These are phyloP conservation scores for Emydomyces testavorans DNA, from an alignment of 2,329 filamentous ascomycete genomes.

Conservation along the genomic window DNA sequence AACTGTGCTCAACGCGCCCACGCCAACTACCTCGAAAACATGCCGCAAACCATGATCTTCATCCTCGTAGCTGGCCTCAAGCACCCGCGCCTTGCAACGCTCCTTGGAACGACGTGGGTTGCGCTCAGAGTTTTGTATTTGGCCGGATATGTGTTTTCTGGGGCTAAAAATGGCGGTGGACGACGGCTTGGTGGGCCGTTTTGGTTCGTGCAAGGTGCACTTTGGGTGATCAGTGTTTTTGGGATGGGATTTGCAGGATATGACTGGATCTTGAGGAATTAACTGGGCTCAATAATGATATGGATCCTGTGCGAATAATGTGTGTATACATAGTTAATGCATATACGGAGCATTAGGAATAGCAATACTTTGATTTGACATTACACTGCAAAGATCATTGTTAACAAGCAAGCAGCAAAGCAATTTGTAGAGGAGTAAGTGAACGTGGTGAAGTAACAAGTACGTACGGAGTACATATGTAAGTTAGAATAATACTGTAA, in stretches of 20 bases:
- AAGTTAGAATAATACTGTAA: too few species aligned
- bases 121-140: conserved; percentile 41
- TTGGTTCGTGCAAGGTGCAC: conserved; percentile 32
- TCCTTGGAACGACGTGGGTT: conserved; percentile 41
- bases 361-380: too few species aligned
- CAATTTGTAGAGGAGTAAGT: too few species aligned
- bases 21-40: conserved; percentile 51
- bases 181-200: conserved; percentile 27
- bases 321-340: background rate
- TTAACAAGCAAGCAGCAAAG: too few species aligned
- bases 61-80: conserved; percentile 45
- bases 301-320: too few species aligned
- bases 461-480: too few species aligned
- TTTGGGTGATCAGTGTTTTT: conserved; percentile 32
- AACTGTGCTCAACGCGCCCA: conserved; percentile 47
- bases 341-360: too few species aligned
- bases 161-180: conserved; percentile 30
- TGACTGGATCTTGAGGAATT: background rate
- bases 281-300: background rate
- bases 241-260: conserved; percentile 18
- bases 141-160: conserved; percentile 36
- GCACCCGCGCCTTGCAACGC: conserved; percentile 40
- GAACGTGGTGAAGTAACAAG: too few species aligned
- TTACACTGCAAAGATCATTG: too few species aligned
- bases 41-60: conserved; percentile 40